Base-by-base conservation (phyloP, 257 asterid genomes). In the Solanum ossicruentum region DNA sequence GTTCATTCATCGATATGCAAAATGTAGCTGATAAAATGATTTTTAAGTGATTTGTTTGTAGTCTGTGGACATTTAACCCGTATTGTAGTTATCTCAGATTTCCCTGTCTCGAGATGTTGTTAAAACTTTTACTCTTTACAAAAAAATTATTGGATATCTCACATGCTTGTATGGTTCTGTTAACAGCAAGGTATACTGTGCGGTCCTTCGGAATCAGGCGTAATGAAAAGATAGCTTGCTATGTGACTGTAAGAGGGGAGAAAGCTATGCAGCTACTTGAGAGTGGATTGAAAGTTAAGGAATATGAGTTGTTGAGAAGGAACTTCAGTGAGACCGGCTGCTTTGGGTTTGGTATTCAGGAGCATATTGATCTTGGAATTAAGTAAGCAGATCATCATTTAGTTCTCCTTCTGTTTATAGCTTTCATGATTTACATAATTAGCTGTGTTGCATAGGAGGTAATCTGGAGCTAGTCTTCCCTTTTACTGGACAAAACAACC, bases 311-410 rank as follows among this genome's bases (percentile, higher is more conserved):
- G 54, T 81, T 93, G 78, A 87, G 92, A 67, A 92, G 92, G 83
- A 92, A 93, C 87, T 92, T 93, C 79, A 90, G 96, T 66, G 97
- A 91, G 18, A 93, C 97, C 82, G 97, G 97, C 28, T 91, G 97
- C 87, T 93, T 93, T 86, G 97, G 97, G 15, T 93, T 93, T 83
- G 97, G 97, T 86, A 93, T 93, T 77, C 94, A 93, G 86, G 97
- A 93, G 94, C 97, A 92, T 88, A 93, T 92, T 88, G 97, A 93
- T 89, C 96, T 93, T 73, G 97, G 97, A 66, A 93, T 93, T n/a
- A 93, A 93, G 97, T 93, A 89, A 91, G 95, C 32, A 23, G 17
- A 75, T 84, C 54, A 49, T 75, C 61, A 8, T 75, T 51, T 13
- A 13, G 82, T 23, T 23, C 61, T 23, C 61, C 49, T 70, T 39